phyloP scores from a whole-genome alignment of 768 basidiomycete species.

The Russula foetens region DNA sequence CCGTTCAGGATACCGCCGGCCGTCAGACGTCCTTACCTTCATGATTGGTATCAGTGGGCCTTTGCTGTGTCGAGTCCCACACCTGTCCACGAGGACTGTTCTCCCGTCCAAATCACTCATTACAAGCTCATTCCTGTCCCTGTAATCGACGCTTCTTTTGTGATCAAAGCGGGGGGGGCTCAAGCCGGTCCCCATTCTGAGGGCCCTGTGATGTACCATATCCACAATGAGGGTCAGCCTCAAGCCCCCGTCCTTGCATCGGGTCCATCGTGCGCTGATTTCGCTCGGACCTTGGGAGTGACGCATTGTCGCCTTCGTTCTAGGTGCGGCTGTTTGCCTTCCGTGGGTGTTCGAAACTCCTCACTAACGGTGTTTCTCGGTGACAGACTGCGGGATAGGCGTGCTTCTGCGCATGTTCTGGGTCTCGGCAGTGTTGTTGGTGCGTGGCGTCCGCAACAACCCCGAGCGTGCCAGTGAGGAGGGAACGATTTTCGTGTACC shows the following conservation, averaged over 20 bases:
- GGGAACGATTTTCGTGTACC: slow-evolving; percentile 2
- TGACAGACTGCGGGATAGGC: slow-evolving; percentile 72
- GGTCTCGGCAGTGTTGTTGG: slow-evolving; percentile 56
- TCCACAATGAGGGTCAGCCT: slow-evolving; percentile 23
- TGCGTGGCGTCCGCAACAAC: slow-evolving; percentile 41
- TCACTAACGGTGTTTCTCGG: neutral
- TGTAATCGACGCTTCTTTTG: neutral
- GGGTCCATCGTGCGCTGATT: slow-evolving; percentile 59
- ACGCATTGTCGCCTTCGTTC: slow-evolving; percentile 72
- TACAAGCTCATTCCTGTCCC: neutral
- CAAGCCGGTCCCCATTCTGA: neutral
- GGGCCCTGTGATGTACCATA: slow-evolving; percentile 7
- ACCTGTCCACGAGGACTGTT: neutral
- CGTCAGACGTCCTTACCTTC: slow-evolving; percentile 11
- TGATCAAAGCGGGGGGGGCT: neutral
- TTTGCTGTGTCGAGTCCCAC: neutral
- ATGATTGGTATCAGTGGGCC: slow-evolving; percentile 9
- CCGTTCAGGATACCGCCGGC: neutral
- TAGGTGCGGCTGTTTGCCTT: slow-evolving; percentile 41
- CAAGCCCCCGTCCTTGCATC: slow-evolving; percentile 24
- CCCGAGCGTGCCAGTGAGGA: slow-evolving; percentile 33
- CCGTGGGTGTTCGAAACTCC: neutral
- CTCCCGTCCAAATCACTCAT: neutral
- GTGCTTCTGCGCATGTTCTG: slow-evolving; percentile 76
- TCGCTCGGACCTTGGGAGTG: slow-evolving; percentile 78